Base-by-base conservation (phyloP, 1,284 basidiomycete species). In the Ceratobasidium theobromae region DNA sequence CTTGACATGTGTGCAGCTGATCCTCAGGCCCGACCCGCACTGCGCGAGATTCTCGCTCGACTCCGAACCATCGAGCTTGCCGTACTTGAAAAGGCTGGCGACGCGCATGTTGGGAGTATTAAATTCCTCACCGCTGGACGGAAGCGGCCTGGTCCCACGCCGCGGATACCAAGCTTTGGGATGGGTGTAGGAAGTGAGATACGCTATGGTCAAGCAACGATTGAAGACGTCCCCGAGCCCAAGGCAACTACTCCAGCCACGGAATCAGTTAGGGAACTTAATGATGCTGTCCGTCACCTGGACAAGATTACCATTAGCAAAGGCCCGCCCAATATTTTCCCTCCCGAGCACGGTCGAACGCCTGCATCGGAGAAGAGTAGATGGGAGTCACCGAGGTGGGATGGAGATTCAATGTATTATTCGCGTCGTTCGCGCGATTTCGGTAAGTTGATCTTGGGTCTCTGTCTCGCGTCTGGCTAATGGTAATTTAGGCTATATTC, bases 131-230 rank as follows among this genome's bases (percentile, higher is more conserved):
- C 84, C 0, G 82, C 83, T 6, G 80, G 83, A 71, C 70, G 65
- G 68, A 72, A 64, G 70, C 80, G 86, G 35, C 83, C 85, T 11
- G 77, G 77, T 25, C 76, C 78, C 0, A 85, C 81, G 0, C 90
- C 87, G 11, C 80, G 91, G 18, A 89, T 95, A 67, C 93, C 93
- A 0, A 93, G 90, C 76, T 95, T 95, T 74, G 89, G 89, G 0
- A 79, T 86, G 77, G 88, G 87, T 21, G 79, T 90, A 40, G 88
- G 81, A 8, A 83, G 84, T 70, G 81, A 84, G 67, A 83, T 86
- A 55, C 72, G 69, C 14, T 54, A 41, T 12, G 12, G 66, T 23
- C 69, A 68, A 21, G 60, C 25, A 14, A 32, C 25, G 5, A 28
- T 6, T 4, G 41, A 48, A 41, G 62, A 48, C 0, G 64, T 28